Evolutionary conservation across 176 grass and related monocot species (phyloP).

Genomic region (Rhynchospora breviuscula): DNA sequence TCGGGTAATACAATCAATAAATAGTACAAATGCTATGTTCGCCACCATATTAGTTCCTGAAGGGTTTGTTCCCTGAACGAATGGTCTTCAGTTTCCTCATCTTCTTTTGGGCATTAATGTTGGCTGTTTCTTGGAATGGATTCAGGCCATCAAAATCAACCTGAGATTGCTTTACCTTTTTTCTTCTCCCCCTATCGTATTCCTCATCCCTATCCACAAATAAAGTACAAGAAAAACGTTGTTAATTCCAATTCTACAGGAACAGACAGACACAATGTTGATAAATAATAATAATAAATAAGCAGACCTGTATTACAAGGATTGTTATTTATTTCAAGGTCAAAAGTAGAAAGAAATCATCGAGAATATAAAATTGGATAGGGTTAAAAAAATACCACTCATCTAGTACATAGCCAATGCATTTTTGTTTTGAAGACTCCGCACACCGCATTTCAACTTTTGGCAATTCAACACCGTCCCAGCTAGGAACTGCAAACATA

Average conservation of each 20-base stretch:
- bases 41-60: constrained; percentile 27
- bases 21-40: not conserved
- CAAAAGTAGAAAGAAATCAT: not conserved
- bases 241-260: not conserved
- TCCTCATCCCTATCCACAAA: constrained; percentile 46
- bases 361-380: not conserved
- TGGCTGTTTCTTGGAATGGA: constrained; percentile 54
- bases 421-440: constrained; percentile 16
- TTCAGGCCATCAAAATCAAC: constrained; percentile 39
- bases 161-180: constrained; percentile 46
- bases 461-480: constrained; percentile 37
- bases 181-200: constrained; percentile 56
- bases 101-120: constrained; percentile 34
- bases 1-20: constrained; percentile 11
- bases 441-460: constrained; percentile 14
- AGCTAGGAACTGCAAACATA: constrained; percentile 41
- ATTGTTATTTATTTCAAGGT: not conserved
- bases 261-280: not conserved
- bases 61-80: constrained; percentile 40
- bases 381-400: constrained; percentile 33
- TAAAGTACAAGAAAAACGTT: not conserved
- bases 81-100: constrained; percentile 31
- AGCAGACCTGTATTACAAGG: not conserved
- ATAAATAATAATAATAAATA: not conserved
- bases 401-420: constrained; percentile 69